Percentiles rank a stretch among this genome's conserved stretches.
Evolutionary conservation across 176 grass and related monocot genomes (phyloP).

Genomic region (Leersia perrieri): DNA sequence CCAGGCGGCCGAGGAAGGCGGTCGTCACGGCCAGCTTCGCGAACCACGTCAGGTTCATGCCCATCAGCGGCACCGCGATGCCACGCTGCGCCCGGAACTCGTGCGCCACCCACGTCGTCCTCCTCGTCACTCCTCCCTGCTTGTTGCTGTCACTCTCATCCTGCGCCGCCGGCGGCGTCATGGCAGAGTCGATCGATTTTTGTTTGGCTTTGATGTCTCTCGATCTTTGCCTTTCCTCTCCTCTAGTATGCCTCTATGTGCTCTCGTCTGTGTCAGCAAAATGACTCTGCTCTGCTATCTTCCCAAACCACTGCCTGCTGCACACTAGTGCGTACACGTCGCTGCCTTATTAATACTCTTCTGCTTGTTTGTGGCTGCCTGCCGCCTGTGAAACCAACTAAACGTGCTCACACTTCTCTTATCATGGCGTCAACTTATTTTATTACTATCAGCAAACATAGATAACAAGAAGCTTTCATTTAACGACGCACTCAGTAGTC

Average conservation of each 20-base stretch:
- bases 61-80: constrained; percentile 68
- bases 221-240: too few species aligned
- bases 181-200: background rate
- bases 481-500: too few species aligned
- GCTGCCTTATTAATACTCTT: too few species aligned
- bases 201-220: too few species aligned
- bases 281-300: background rate
- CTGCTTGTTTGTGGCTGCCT: too few species aligned
- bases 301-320: background rate
- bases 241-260: too few species aligned
- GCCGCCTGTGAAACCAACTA: background rate
- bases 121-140: too few species aligned
- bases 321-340: background rate
- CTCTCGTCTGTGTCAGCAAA: too few species aligned
- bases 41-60: constrained; percentile 86
- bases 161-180: background rate
- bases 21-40: constrained; percentile 67
- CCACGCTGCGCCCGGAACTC: constrained; percentile 62
- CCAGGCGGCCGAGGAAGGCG: constrained; percentile 76
- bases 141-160: background rate
- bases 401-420: too few species aligned
- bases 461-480: too few species aligned
- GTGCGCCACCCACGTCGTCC: constrained; percentile 22
- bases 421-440: too few species aligned
- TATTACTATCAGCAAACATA: too few species aligned